phyloP scores from a whole-genome alignment of 1,284 basidiomycete genomes.

The Moniliella sp. region DNA sequence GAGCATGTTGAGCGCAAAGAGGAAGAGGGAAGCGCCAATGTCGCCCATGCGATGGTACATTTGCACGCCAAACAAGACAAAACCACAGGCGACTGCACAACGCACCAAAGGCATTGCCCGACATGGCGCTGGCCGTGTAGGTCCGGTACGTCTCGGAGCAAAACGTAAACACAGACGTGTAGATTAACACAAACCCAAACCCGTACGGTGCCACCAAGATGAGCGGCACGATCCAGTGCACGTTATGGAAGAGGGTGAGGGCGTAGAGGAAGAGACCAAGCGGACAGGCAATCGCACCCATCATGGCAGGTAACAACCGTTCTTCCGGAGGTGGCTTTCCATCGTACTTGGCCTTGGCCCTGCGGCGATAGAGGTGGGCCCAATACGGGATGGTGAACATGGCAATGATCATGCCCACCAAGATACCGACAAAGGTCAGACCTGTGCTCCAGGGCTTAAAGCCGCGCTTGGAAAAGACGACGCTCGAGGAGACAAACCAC shows the following conservation, averaged over 20 bases:
- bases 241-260: constrained; percentile 4
- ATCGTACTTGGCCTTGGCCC: constrained; percentile 13
- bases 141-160: constrained; percentile 3
- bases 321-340: constrained; percentile 2
- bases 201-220: constrained; percentile 50
- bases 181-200: neutral
- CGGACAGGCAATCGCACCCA: constrained; percentile 1
- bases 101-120: constrained; percentile 3
- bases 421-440: constrained; percentile 51
- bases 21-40: constrained; percentile 4
- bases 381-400: constrained; percentile 45
- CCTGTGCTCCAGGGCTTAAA: constrained; percentile 43
- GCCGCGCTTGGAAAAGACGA: constrained; percentile 7
- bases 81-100: constrained; percentile 2
- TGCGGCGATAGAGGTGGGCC: constrained; percentile 35
- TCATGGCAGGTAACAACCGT: constrained; percentile 1
- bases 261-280: constrained; percentile 4
- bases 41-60: constrained; percentile 4
- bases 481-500: constrained; percentile 47
- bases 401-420: constrained; percentile 45
- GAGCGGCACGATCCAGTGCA: constrained; percentile 6
- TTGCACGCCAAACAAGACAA: constrained; percentile 6
- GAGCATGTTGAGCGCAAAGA: constrained; percentile 5
- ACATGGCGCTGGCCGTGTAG: constrained; percentile 8
- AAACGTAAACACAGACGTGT: constrained; percentile 5